Evolutionary conservation across 768 basidiomycete species (phyloP), one percentile per base, ranked within the genome.

Genomic region (Psilocybe azurescens): DNA sequence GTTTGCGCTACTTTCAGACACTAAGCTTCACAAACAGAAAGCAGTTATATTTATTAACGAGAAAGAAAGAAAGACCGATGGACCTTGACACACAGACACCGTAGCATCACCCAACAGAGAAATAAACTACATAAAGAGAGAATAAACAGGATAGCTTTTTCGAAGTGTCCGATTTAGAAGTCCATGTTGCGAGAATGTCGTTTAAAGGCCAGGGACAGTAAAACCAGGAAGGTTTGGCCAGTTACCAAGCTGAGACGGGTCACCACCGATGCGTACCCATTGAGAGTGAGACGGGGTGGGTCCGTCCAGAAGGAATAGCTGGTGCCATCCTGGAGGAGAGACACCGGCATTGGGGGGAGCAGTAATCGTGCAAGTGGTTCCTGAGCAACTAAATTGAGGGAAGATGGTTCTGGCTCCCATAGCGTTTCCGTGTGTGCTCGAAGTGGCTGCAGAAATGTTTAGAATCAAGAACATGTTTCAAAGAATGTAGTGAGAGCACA

Each of bases 201-300:
- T 49, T 59, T 69, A 73, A 48, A 91, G 72, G 16, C 91, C 91
- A 1, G 91, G 91, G 1, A 72, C 71, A 1, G 82, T 86, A 70
- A 93, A 93, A 56, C 88, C 91, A 30, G 88, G 82, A 66, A 84
- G 75, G 58, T 85, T 57, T 0, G 91, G 91, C 91, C 91, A 94
- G 65, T 89, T 86, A 0, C 91, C 91, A 10, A 94, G 72, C 56
- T 77, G 24, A 0, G 79, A 81, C 0, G 91, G 91, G 69, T 94
- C 93, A 0, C 89, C 90, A 18, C 92, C 92, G 54, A 94, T 89
- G 29, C 91, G 85, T 11, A 94, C 84, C 86, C 89, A 91, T 10
- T 79, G 73, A 16, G 90, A 89, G 64, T 86, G 83, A 28, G 89
- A 91, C 3, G 93, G 92, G 3, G 90, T 91, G 30, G 90, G 87